phyloP scores from a whole-genome alignment of 164 flowering plant genomes.

The Stephania yunnanensis region DNA sequence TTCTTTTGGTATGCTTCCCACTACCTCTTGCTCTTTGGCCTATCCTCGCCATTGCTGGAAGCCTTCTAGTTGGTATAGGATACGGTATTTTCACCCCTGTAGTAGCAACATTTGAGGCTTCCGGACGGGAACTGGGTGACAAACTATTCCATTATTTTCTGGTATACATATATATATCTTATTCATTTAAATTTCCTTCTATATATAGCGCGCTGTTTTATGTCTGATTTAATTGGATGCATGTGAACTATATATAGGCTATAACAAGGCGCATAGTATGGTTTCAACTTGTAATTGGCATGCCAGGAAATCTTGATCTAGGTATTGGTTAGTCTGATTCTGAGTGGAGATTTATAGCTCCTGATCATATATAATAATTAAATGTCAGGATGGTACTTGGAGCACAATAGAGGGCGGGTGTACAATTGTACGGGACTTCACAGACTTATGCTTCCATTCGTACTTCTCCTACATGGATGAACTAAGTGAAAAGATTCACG shows the following conservation, averaged over 20 bases:
- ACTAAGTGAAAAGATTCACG: slow-evolving; percentile 43
- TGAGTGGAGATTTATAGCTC: too few relatives aligned
- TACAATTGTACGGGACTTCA: slow-evolving; percentile 69
- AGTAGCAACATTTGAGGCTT: slow-evolving; percentile 81
- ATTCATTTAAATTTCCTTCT: background rate
- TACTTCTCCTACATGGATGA: slow-evolving; percentile 96
- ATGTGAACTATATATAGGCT: too few relatives aligned
- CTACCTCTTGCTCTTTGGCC: slow-evolving; percentile 80
- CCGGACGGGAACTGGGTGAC: slow-evolving; percentile 43
- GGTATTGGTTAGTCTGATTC: too few relatives aligned
- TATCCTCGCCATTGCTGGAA: slow-evolving; percentile 52
- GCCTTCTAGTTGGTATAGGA: slow-evolving; percentile 73
- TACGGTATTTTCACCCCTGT: slow-evolving; percentile 76
- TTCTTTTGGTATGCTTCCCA: slow-evolving; percentile 44
- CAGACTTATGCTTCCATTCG: slow-evolving; percentile 88
- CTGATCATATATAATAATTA: background rate
- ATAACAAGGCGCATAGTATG: too few relatives aligned
- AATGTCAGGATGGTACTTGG: slow-evolving; percentile 69
- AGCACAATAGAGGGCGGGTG: slow-evolving; percentile 66
- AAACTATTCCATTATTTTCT: slow-evolving; percentile 54
- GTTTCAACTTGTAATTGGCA: too few relatives aligned
- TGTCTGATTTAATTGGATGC: too few relatives aligned
- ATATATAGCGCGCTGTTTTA: background rate
- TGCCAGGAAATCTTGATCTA: too few relatives aligned
- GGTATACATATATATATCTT: slow-evolving; percentile 32